Base-by-base conservation (phyloP, 148 eudicot species). In the Arbutus unedo region DNA sequence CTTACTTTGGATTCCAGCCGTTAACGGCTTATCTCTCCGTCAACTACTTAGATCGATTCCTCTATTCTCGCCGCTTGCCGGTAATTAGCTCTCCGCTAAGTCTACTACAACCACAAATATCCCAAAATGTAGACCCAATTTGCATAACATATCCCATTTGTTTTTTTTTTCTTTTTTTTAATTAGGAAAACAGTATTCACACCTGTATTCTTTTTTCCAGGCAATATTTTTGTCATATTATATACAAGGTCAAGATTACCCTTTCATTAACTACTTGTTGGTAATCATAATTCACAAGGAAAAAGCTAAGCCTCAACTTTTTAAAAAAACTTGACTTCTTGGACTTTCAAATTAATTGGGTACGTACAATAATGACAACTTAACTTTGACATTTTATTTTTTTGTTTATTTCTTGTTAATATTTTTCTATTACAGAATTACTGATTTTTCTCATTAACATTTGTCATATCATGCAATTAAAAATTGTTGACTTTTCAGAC, bases 11-110 rank as follows among this genome's bases (percentile, higher is more conserved):
- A n/a, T 95, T 95, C 66, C 89, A 91, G 82, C 91, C 98, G 18
- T 77, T 86, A 85, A 95, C 98, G 83, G 96, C 93, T 82, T 93
- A 92, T 81, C 95, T 95, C 53, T 84, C 98, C 83, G 92, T 93
- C 75, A 95, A 89, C 88, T 95, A 95, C 84, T 84, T 93, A 7
- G 95, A 95, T 77, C 98, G 98, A 49, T 91, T 92, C 86, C 90
- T 95, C 10, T 86, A 88, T 70, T 88, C 88, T 44, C 94, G 87
- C 81, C 86, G 85, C 38, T 81, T 91, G 81, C 98, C 98, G 90
- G 98, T 95, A 84, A 88, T 70, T 85, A 41, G 73, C 62, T 81
- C 76, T 74, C 84, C 79, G 41, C 71, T 64, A 62, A 72, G 3
- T 4, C 25, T 54, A 41, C 60, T 19, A 53, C 60, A 51, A 76